Conservation (phyloP, 1,284 basidiomycete species). For the Pseudozyma flocculosa region DNA sequence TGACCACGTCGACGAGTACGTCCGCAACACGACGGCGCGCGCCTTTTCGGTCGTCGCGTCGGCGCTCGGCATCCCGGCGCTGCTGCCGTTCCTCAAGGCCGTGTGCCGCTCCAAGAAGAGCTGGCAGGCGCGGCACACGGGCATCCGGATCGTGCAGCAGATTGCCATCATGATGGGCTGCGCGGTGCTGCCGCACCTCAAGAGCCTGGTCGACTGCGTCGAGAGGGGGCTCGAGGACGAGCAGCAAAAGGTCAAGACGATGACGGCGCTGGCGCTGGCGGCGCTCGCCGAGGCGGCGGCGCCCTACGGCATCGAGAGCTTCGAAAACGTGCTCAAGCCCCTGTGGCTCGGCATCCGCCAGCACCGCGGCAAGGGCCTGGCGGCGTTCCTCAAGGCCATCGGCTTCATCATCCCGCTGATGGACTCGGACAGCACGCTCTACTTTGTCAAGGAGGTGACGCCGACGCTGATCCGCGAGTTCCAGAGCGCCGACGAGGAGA, state of each 20-base stretch:
- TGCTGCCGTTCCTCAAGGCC: constrained; percentile 96
- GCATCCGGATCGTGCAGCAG: constrained; percentile 98
- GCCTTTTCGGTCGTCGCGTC: constrained; percentile 99
- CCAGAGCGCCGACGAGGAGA: constrained; percentile 98
- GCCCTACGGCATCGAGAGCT: constrained; percentile 99
- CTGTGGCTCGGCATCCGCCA: constrained; percentile 97
- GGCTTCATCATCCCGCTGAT: constrained; percentile 99
- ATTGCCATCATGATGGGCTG: constrained; percentile 99
- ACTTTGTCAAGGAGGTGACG: constrained; percentile 57
- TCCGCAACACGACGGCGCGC: constrained; percentile 96
- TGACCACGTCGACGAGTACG: constrained; percentile 98
- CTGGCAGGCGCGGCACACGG: constrained; percentile 98
- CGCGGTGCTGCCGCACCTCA: constrained; percentile 94
- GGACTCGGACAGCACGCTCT: constrained; percentile 76
- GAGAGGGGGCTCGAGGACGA: constrained; percentile 95
- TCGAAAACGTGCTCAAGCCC: constrained; percentile 96
- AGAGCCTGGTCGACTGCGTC: constrained; percentile 94
- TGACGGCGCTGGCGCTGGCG: constrained; percentile 95
- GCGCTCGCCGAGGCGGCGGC: constrained; percentile 95
- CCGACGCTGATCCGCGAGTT: constrained; percentile 85
- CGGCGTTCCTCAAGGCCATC: constrained; percentile 97
- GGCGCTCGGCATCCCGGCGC: constrained; percentile 93
- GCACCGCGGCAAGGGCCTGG: constrained; percentile 95
- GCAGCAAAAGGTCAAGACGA: constrained; percentile 97
- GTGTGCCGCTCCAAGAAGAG: constrained; percentile 99